Conservation (phyloP, 2,329 filamentous ascomycete species). For the Fusarium foetens region DNA sequence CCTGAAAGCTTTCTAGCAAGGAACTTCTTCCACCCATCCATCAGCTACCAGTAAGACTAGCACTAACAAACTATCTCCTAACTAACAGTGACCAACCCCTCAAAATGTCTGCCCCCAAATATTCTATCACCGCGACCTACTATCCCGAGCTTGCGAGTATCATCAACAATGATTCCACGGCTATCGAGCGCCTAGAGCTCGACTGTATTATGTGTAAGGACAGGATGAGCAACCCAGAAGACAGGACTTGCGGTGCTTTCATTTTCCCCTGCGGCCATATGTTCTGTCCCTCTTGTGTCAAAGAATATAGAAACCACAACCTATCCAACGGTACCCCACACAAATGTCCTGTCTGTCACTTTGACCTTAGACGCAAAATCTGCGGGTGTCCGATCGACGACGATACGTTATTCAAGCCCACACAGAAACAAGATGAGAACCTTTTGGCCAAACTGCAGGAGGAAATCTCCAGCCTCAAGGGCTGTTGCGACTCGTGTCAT, state of each 20-base stretch:
- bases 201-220: conserved; percentile 10
- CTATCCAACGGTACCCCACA: accelerated
- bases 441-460: neutral
- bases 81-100: neutral
- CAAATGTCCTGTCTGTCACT: conserved; percentile 3
- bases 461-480: neutral
- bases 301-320: neutral
- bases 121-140: neutral
- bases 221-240: neutral
- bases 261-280: conserved; percentile 18
- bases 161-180: neutral
- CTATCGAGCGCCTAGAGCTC: neutral
- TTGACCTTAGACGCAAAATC: accelerated
- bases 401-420: neutral
- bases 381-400: neutral
- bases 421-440: neutral
- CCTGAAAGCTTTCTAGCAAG: accelerated
- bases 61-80: neutral
- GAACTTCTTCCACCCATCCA: neutral
- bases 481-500: neutral
- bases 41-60: neutral
- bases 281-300: neutral
- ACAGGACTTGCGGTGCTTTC: neutral
- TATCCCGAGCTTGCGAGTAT: neutral
- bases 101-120: neutral